Percentiles rank a stretch among this genome's conserved stretches.
Evolutionary conservation across 768 basidiomycete species (phyloP).

Genomic region (Gyrodon lividus): DNA sequence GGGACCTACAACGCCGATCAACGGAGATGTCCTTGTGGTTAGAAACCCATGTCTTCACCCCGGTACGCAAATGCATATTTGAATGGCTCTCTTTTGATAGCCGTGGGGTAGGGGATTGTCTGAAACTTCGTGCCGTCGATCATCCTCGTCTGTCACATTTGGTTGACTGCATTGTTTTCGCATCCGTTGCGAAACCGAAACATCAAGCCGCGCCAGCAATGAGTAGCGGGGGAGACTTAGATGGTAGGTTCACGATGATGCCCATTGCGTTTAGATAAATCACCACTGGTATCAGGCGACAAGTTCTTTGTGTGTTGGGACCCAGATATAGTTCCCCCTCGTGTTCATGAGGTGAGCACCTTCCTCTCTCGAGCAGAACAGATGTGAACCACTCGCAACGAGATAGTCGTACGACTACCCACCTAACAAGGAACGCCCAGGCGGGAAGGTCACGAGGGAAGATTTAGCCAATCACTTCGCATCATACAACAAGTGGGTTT

Average conservation of each 20-base stretch:
- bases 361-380: background rate
- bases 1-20: slow-evolving; percentile 54
- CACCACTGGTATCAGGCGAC: slow-evolving; percentile 44
- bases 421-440: slow-evolving; percentile 53
- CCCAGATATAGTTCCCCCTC: slow-evolving; percentile 54
- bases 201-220: slow-evolving; percentile 65
- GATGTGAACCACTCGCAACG: background rate
- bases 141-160: slow-evolving; percentile 52
- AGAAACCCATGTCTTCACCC: slow-evolving; percentile 71
- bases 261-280: background rate
- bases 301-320: slow-evolving; percentile 74
- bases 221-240: slow-evolving; percentile 68
- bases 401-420: slow-evolving; percentile 66
- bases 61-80: slow-evolving; percentile 33
- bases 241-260: slow-evolving; percentile 34
- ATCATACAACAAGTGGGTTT: slow-evolving; percentile 55
- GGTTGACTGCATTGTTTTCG: slow-evolving; percentile 67
- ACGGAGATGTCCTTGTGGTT: slow-evolving; percentile 62
- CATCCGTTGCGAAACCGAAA: slow-evolving; percentile 53
- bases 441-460: slow-evolving; percentile 46
- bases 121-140: slow-evolving; percentile 61
- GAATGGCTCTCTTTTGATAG: background rate
- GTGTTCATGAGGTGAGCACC: slow-evolving; percentile 48
- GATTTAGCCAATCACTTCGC: slow-evolving; percentile 70
- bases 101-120: slow-evolving; percentile 48